These are phyloP conservation scores for Colletotrichum tropicale DNA, from an alignment of 2,329 filamentous ascomycete genomes.

Conservation along the genomic window DNA sequence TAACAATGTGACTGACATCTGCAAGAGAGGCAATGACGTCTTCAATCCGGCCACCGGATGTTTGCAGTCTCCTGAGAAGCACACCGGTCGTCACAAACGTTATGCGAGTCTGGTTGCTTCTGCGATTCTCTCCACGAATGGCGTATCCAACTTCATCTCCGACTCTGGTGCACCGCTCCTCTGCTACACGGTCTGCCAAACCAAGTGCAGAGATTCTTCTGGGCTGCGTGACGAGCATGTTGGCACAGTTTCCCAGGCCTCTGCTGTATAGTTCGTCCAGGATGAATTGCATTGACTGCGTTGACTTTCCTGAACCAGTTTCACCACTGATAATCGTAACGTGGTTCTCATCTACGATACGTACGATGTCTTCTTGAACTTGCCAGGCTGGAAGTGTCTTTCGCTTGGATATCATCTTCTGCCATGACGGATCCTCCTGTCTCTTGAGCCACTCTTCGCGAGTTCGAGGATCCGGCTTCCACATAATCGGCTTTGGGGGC, in stretches of 20 bases:
- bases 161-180: slow-evolving; percentile 82
- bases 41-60: slow-evolving; percentile 78
- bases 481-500: slow-evolving; percentile 65
- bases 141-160: slow-evolving; percentile 91
- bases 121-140: slow-evolving; percentile 88
- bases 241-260: slow-evolving; percentile 76
- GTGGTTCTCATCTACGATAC: slow-evolving; percentile 76
- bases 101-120: slow-evolving; percentile 78
- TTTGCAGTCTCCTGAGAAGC: slow-evolving; percentile 87
- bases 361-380: slow-evolving; percentile 76
- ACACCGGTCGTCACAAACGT: slow-evolving; percentile 97
- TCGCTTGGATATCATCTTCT: slow-evolving; percentile 76
- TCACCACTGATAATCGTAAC: slow-evolving; percentile 97
- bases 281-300: slow-evolving; percentile 95
- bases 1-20: slow-evolving; percentile 92
- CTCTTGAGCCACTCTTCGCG: slow-evolving; percentile 72
- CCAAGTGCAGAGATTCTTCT: slow-evolving; percentile 93
- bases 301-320: slow-evolving; percentile 96
- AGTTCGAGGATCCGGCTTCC: slow-evolving; percentile 64
- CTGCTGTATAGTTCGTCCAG: slow-evolving; percentile 86
- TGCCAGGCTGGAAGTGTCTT: slow-evolving; percentile 86
- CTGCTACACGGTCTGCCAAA: slow-evolving; percentile 90
- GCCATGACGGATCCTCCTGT: slow-evolving; percentile 68
- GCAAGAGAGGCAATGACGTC: slow-evolving; percentile 83
- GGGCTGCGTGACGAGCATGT: slow-evolving; percentile 95